Evolutionary conservation across 305 asterid species (phyloP).

Genomic region (Ajuga reptans): DNA sequence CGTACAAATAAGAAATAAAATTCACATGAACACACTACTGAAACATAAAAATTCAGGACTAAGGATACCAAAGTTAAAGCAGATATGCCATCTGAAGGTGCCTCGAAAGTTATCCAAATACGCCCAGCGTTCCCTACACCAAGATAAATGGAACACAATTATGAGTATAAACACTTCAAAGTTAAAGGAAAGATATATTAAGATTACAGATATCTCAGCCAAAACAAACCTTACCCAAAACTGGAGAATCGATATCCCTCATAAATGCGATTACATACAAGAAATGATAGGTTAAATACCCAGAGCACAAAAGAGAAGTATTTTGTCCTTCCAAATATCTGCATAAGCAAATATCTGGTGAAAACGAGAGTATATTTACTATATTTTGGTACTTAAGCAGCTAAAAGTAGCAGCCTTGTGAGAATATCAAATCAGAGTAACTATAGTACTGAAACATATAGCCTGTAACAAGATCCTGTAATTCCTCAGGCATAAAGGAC

Average conservation of each 20-base stretch:
- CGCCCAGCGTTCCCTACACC: conserved; percentile 56
- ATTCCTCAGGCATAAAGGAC: not conserved
- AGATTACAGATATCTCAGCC: conserved; percentile 14
- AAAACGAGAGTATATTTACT: conserved; percentile 29
- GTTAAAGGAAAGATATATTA: conserved; percentile 2
- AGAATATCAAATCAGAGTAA: not conserved
- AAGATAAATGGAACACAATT: conserved; percentile 19
- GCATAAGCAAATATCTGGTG: conserved; percentile 47
- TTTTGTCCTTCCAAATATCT: conserved; percentile 76
- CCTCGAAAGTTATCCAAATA: conserved; percentile 81
- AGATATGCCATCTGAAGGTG: conserved; percentile 96
- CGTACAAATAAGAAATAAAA: conserved; percentile 9
- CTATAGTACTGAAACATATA: not conserved
- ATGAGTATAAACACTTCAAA: conserved; percentile 6
- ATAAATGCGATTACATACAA: conserved; percentile 71
- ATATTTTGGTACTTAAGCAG: not conserved
- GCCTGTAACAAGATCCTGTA: not conserved
- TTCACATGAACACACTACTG: conserved; percentile 4
- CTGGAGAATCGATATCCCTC: conserved; percentile 82
- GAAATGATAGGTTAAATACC: conserved; percentile 72
- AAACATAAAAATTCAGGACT: conserved; percentile 15
- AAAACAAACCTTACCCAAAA: conserved; percentile 57
- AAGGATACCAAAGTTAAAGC: conserved; percentile 86
- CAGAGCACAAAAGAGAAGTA: conserved; percentile 61
- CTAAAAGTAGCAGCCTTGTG: not conserved